Conservation (phyloP, 164 flowering plant species). For the Nymphaea colorata region DNA sequence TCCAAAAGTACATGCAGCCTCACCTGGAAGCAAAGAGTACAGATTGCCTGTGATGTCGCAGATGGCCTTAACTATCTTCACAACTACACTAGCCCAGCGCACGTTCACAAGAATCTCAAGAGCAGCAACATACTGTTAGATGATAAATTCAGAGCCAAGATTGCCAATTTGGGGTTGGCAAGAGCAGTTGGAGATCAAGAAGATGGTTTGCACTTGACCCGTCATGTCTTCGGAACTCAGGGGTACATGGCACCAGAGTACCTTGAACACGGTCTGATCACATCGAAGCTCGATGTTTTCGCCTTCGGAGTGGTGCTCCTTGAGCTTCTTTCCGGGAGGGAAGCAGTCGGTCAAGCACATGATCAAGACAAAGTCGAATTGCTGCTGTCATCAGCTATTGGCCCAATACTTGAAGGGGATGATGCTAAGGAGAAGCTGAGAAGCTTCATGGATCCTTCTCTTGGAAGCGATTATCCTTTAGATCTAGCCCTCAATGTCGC, state of each 20-base stretch:
- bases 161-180: conserved; percentile 6
- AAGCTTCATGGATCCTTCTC: conserved; percentile 26
- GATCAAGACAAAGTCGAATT: conserved; percentile 1
- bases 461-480: conserved; percentile 40
- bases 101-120: conserved; percentile 8
- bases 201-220: conserved; percentile 1
- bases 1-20: background rate
- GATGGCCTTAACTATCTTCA: conserved; percentile 11
- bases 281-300: conserved; percentile 7
- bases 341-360: conserved; percentile 22
- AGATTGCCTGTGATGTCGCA: conserved; percentile 8
- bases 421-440: conserved; percentile 44
- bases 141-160: conserved; percentile 7
- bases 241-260: conserved; percentile 14
- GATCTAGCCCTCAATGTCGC: conserved; percentile 58
- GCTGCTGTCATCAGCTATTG: conserved; percentile 2
- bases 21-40: conserved; percentile 7
- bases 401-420: conserved; percentile 13
- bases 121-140: conserved; percentile 6
- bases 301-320: conserved; percentile 10
- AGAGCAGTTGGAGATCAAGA: background rate
- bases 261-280: conserved; percentile 6
- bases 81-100: conserved; percentile 3
- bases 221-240: conserved; percentile 3
- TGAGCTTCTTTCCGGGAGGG: conserved; percentile 4